Conservation (phyloP, 306 rosid species). For the apple (Malus domestica) region DNA sequence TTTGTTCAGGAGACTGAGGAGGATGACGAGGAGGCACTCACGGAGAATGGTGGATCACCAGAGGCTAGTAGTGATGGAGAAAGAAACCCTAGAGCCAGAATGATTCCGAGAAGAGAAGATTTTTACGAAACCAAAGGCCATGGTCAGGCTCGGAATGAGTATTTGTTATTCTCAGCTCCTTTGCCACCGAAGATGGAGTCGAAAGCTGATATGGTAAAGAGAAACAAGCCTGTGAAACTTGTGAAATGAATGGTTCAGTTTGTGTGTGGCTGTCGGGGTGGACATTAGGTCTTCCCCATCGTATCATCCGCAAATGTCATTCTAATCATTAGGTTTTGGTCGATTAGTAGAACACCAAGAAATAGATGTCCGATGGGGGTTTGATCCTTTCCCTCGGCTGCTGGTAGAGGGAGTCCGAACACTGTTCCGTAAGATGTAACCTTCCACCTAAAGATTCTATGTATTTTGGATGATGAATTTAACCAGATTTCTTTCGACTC, state of each 20-base stretch:
- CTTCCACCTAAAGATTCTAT: constrained; percentile 3
- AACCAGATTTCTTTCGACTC: background rate
- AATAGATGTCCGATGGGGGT: background rate
- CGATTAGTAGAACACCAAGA: constrained; percentile 12
- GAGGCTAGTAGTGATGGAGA: constrained; percentile 49
- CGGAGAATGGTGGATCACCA: constrained; percentile 27
- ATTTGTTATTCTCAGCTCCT: constrained; percentile 59
- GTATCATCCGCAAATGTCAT: constrained; percentile 10
- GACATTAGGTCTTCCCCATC: constrained; percentile 7
- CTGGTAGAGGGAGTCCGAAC: background rate
- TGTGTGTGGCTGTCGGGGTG: constrained; percentile 15
- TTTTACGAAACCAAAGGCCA: constrained; percentile 21
- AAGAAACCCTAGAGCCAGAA: constrained; percentile 27
- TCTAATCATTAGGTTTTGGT: constrained; percentile 15
- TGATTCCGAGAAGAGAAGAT: constrained; percentile 16
- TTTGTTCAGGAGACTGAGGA: constrained; percentile 44
- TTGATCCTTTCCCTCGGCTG: background rate
- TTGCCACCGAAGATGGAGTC: constrained; percentile 79
- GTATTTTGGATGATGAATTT: background rate
- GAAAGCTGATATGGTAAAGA: constrained; percentile 38
- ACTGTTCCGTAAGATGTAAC: constrained; percentile 1
- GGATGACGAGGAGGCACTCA: constrained; percentile 40
- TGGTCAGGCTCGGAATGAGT: constrained; percentile 22
- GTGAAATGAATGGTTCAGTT: constrained; percentile 24
- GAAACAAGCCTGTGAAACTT: constrained; percentile 43